Evolutionary conservation across 345 rosid genomes (phyloP), one percentile per base, ranked within the genome.

Genomic region (Heritiera littoralis): DNA sequence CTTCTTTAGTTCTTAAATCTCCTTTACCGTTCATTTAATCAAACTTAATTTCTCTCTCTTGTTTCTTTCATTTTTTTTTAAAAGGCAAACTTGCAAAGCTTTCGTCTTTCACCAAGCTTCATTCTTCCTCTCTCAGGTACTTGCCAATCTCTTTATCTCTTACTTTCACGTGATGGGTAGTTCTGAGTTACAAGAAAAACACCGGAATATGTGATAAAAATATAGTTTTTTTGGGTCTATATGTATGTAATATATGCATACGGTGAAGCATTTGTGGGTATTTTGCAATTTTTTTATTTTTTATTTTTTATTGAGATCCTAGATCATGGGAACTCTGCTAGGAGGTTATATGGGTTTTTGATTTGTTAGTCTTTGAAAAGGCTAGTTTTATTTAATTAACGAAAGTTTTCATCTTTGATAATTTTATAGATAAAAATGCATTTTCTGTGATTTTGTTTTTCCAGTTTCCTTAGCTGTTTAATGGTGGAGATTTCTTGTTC

Each of bases 151-250:
- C 72, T 67, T 43, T 18, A 2, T n/a, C 32, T 43, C 32, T 67
- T 67, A n/a, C 32, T 43, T 67, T 43, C 72, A 67, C n/a, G 72
- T n/a, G 54, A 67, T 43, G 54, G 35, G 72, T 67, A 67, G 17
- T 67, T 10, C 3, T 43, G 14, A 43, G n/a, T 67, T 67, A 43
- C 32, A 6, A 64, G 18, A 32, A 6, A 64, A 64, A 64, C 67
- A 14, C 4, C 3, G 28, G 0, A 67, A 63, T 43, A 67, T 43
- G 72, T 45, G 72, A 43, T 67, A 43, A 43, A 43, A 67, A n/a
- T 32, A 5, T 66, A 8, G 1, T 66, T 1, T 23, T 58, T 64
- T 64, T 13, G 30, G 49, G 49, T 38, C 17, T 35, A 52, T 1
- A 43, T 43, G 45, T 6, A 6, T 43, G 45, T 23, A 23, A 6